phyloP scores from a whole-genome alignment of 2,329 filamentous ascomycete species.

The Fusarium napiforme region DNA sequence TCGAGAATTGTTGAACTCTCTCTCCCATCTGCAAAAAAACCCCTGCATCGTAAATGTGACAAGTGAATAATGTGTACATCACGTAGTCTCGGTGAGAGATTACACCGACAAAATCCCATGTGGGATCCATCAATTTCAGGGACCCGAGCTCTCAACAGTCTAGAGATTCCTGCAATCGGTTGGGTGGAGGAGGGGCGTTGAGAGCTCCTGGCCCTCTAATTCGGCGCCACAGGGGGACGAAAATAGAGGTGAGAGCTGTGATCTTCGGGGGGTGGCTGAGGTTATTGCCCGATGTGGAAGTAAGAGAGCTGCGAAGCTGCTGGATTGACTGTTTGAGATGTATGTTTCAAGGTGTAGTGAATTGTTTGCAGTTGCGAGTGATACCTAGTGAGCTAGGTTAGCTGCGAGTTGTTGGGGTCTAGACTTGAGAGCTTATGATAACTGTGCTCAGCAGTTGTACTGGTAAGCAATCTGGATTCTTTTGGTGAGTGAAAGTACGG shows the following conservation, averaged over 20 bases:
- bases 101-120: conserved; percentile 26
- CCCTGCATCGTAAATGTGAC: conserved; percentile 1
- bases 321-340: neutral
- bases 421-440: neutral
- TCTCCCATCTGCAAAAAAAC: neutral
- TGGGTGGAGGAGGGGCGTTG: conserved; percentile 34
- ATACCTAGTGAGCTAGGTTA: neutral
- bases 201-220: conserved; percentile 19
- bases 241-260: conserved; percentile 24
- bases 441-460: conserved; percentile 9
- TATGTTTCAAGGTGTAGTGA: conserved; percentile 1
- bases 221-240: conserved; percentile 22
- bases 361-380: neutral
- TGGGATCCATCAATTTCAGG: conserved; percentile 17
- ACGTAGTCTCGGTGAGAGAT: conserved; percentile 35
- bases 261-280: conserved; percentile 28
- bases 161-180: conserved; percentile 31
- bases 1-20: neutral
- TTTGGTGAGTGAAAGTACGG: neutral
- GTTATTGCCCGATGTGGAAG: conserved; percentile 2
- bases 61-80: neutral
- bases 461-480: neutral
- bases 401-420: conserved; percentile 2
- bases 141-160: conserved; percentile 36
- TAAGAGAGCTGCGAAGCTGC: neutral